Evolutionary conservation across 1,284 basidiomycete genomes (phyloP), one percentile per base, ranked within the genome.

Genomic region (Sutorius eximius): DNA sequence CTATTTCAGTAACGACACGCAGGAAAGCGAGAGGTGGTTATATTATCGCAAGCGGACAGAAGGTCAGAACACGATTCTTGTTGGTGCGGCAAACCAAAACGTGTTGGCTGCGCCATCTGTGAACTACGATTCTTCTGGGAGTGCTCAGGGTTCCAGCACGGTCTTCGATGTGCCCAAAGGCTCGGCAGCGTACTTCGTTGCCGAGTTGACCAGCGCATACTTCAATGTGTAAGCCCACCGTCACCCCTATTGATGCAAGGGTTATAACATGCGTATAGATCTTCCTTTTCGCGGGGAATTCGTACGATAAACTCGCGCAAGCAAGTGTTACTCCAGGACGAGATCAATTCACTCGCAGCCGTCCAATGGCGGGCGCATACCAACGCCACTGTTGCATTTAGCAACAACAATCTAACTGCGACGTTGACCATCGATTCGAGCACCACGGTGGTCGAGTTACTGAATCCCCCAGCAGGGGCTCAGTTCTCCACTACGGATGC

Each of bases 31-130:
- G 18, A 82, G 95, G 59, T 98, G 95, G 95, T 64, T 81, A 59
- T 97, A 95, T 75, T 99, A 97, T 82, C 86, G 95, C 70, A 98
- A 96, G 81, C 84, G 87, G 71, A 98, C 95, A 2, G 91, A 95
- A 73, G 96, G 96, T 13, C 97, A 99, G 77, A 99, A 99, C 80
- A 95, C 93, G 3, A 81, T 99, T 59, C 65, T 95, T 51, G 81
- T 98, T 63, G 83, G 85, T 71, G 73, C 80, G 60, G 68, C 74
- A 45, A 98, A 99, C 76, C 95, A 99, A 76, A 79, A 87, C 57
- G 86, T 97, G 46, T 70, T 70, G 34, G 89, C 88, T 30, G 78
- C 81, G 13, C 93, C 95, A 0, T 80, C 77, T 34, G 68, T 77
- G 16, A 75, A 71, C 2, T 74, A 82, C 64, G 85, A 75, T 29